Conservation (phyloP, 2,329 filamentous ascomycete species). For the Exophiala bonariae region DNA sequence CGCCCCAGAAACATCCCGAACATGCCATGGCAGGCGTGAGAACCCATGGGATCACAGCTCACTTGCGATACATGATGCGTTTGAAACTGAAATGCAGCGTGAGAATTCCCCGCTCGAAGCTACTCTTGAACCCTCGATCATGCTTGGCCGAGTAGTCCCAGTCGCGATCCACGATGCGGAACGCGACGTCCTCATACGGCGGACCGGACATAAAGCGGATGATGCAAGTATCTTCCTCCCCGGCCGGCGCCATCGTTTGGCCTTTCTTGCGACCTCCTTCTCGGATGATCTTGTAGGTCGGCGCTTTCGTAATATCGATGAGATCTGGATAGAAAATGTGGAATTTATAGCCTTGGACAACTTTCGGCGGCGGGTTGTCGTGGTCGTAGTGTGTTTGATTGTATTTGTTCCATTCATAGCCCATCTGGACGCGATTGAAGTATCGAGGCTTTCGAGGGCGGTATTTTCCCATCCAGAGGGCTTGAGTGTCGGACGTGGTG, state of each 20-base stretch:
- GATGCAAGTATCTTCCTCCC: conserved; percentile 94
- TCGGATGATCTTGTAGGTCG: conserved; percentile 92
- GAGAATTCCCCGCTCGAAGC: conserved; percentile 96
- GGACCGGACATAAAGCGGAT: conserved; percentile 94
- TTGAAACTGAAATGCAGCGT: conserved; percentile 99
- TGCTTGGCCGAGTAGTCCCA: conserved; percentile 98
- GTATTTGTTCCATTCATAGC: conserved; percentile 99
- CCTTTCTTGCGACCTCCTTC: conserved; percentile 87
- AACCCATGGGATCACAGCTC: too few species aligned
- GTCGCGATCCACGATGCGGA: conserved; percentile 95
- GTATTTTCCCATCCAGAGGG: conserved; percentile 74
- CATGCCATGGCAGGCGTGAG: too few species aligned
- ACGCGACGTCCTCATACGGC: conserved; percentile 95
- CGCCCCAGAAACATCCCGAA: too few species aligned
- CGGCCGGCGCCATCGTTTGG: conserved; percentile 88
- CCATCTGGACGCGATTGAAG: conserved; percentile 98
- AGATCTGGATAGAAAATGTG: conserved; percentile 99
- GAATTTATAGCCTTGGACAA: conserved; percentile 99
- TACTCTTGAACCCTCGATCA: conserved; percentile 92
- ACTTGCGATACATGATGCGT: conserved; percentile 65
- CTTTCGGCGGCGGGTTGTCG: conserved; percentile 95
- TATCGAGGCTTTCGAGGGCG: conserved; percentile 89
- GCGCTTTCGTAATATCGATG: conserved; percentile 90
- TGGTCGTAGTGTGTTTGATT: conserved; percentile 99
- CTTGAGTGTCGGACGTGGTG: conserved; percentile 43